Evolutionary conservation across 768 basidiomycete genomes (phyloP).

Genomic region (Daedaleopsis nitida): DNA sequence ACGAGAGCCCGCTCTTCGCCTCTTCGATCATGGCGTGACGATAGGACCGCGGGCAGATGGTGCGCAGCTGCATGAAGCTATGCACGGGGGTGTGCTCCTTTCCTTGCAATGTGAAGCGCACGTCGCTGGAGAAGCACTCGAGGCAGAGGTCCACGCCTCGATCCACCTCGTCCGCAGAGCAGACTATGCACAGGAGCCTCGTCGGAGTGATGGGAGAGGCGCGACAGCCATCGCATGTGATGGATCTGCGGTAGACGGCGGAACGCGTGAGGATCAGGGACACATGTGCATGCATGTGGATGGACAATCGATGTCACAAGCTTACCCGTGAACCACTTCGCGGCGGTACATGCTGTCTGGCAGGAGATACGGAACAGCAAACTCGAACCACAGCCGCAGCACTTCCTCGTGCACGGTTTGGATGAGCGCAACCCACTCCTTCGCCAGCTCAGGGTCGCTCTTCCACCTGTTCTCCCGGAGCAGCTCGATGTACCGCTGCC

Average conservation of each 20-base stretch:
- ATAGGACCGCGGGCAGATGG: not conserved
- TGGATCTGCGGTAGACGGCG: not conserved
- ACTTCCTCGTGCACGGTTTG: slow-evolving; percentile 2
- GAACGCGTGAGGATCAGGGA: no score
- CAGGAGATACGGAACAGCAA: not conserved
- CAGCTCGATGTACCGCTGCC: slow-evolving; percentile 9
- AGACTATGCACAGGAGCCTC: not conserved
- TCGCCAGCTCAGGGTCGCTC: not conserved
- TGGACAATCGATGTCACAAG: not conserved
- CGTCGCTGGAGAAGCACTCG: not conserved
- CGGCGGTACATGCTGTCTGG: not conserved
- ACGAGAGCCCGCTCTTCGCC: not conserved
- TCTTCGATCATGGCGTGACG: not conserved
- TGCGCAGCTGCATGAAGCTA: not conserved
- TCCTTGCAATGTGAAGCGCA: not conserved
- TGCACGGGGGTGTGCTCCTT: not conserved
- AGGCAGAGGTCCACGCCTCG: not conserved
- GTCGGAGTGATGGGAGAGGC: not conserved
- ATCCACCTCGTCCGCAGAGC: not conserved
- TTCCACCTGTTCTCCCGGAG: not conserved
- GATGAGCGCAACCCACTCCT: slow-evolving; percentile 1
- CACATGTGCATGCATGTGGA: not conserved
- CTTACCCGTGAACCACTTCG: slow-evolving; percentile 14
- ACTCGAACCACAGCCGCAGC: slow-evolving; percentile 1
- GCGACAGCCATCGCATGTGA: not conserved